Evolutionary conservation across 148 eudicot genomes (phyloP).

Genomic region (Heliosperma pusillum): DNA sequence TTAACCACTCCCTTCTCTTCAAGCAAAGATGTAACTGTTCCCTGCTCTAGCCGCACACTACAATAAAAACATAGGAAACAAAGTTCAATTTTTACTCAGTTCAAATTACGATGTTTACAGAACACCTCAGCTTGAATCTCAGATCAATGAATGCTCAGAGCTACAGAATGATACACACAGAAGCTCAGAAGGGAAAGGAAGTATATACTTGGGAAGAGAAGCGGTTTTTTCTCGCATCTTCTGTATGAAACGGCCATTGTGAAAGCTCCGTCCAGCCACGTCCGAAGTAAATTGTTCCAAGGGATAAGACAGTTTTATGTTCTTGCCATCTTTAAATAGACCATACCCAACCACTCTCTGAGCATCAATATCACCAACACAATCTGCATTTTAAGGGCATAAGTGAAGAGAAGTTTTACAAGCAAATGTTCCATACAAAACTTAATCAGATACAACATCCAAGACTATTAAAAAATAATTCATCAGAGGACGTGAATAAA

Average conservation of each 20-base stretch:
- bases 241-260: conserved; percentile 78
- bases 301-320: conserved; percentile 58
- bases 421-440: not conserved
- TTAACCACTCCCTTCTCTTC: conserved; percentile 54
- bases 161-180: not conserved
- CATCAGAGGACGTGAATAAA: not conserved
- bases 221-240: conserved; percentile 68
- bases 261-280: conserved; percentile 77
- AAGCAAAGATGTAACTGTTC: conserved; percentile 56
- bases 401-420: conserved; percentile 7
- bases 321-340: conserved; percentile 62
- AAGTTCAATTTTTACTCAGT: not conserved
- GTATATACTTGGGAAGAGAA: conserved; percentile 53
- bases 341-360: conserved; percentile 69
- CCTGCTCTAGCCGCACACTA: conserved; percentile 62
- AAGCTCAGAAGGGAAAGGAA: conserved; percentile 7
- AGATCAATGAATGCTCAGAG: conserved; percentile 4
- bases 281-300: conserved; percentile 50
- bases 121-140: not conserved
- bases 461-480: not conserved
- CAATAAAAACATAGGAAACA: conserved; percentile 12
- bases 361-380: conserved; percentile 63
- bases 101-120: not conserved
- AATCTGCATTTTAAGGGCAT: conserved; percentile 37
- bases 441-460: not conserved